Evolutionary conservation across 1,284 basidiomycete genomes (phyloP), one percentile per base, ranked within the genome.

Genomic region (Mycosarcoma mackinlayi): DNA sequence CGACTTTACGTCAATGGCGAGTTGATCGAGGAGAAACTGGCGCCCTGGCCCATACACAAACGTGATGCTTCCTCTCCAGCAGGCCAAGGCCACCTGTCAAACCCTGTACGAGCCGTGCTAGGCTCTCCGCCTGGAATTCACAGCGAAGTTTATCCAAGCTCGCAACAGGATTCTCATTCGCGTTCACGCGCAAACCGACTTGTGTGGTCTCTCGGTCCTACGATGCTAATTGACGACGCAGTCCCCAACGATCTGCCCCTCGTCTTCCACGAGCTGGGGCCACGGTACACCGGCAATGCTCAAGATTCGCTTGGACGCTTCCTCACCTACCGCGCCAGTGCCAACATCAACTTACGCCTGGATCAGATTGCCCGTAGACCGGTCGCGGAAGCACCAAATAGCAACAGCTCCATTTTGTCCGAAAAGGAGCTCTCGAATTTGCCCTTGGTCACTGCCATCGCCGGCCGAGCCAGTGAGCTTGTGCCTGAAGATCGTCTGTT

Each of bases 291-390:
- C 4, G 74, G 76, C 31, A 78, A 78, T 23, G 50, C 71, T 19
- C 79, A 81, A 35, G 76, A 75, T 48, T 63, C 72, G 18, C 68
- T 81, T 14, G 74, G 75, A 14, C 66, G 74, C 7, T 81, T 80
- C 51, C 51, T 81, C 10, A 72, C 78, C 2, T 79, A 79, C 38
- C 47, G 56, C 0, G 75, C 64, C 7, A 75, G 71, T 38, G 72
- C 78, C 10, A 61, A 54, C 38, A 60, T 81, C 53, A 76, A 79
- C 23, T 59, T 75, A 9, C 63, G 78, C 19, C 59, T 81, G 11
- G 72, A 74, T 30, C 57, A 65, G 8, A 51, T 76, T 18, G 73
- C 67, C 3, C 33, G 53, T 5, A 59, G 55, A 14, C 35, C 50
- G 10, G 19, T 47, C 14, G 21, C 54, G 18, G 25, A 50, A 6